phyloP scores from a whole-genome alignment of 768 basidiomycete species.

The Lactarius vividus region DNA sequence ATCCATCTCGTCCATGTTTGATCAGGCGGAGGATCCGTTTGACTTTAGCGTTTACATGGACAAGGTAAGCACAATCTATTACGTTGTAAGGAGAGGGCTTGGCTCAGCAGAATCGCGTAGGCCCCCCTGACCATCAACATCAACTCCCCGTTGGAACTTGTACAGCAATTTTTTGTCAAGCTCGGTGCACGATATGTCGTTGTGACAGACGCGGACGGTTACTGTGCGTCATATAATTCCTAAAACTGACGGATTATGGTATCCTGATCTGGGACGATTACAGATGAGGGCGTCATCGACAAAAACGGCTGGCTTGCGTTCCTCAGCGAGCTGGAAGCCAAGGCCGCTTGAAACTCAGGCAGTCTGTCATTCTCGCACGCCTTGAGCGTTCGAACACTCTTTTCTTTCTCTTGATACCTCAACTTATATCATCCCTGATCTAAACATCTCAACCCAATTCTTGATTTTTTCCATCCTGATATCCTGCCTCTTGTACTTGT shows the following conservation, averaged over 20 bases:
- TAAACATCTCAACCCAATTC: not conserved
- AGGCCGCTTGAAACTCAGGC: conserved; percentile 2
- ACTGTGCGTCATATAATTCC: conserved; percentile 51
- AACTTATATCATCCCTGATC: not conserved
- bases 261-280: not conserved
- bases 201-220: conserved; percentile 76
- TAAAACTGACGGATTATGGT: not conserved
- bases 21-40: conserved; percentile 49
- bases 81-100: not conserved
- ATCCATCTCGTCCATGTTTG: conserved; percentile 56
- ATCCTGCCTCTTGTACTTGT: not conserved
- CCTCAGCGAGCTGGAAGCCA: conserved; percentile 67
- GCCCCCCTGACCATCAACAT: conserved; percentile 84
- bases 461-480: not conserved
- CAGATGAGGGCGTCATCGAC: conserved; percentile 88
- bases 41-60: conserved; percentile 92
- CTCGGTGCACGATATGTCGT: conserved; percentile 90
- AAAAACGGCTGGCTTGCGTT: conserved; percentile 95
- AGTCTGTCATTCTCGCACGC: not conserved
- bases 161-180: conserved; percentile 93
- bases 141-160: conserved; percentile 85
- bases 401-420: not conserved
- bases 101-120: conserved; percentile 36
- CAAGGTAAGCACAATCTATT: conserved; percentile 46
- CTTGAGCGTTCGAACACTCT: not conserved